Conservation (phyloP, 2,329 filamentous ascomycete species). For the Teratosphaeria zuluensis region DNA sequence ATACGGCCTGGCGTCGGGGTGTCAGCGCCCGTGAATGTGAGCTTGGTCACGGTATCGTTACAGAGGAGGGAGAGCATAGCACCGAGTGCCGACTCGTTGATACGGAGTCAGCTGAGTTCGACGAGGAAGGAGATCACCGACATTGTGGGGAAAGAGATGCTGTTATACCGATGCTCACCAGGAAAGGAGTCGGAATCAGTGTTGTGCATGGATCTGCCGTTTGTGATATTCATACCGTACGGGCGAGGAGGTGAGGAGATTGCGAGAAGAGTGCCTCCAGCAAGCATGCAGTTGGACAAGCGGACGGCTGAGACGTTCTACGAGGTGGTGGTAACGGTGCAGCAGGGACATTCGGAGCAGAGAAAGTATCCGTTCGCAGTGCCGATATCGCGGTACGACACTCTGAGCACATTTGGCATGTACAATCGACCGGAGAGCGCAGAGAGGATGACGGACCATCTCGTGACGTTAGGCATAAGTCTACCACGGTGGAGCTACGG, state of each 20-base stretch:
- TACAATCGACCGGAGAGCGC: conserved; percentile 92
- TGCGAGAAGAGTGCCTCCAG: conserved; percentile 80
- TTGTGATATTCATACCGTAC: conserved; percentile 94
- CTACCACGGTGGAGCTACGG: conserved; percentile 95
- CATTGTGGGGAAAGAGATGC: conserved; percentile 89
- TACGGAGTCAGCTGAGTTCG: conserved; percentile 75
- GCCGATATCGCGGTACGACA: conserved; percentile 87
- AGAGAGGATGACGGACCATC: conserved; percentile 75
- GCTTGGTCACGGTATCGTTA: conserved; percentile 86
- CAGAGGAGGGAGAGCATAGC: conserved; percentile 94
- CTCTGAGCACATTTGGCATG: conserved; percentile 96
- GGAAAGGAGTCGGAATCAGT: conserved; percentile 82
- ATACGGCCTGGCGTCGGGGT: conserved; percentile 78
- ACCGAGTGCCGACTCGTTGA: conserved; percentile 85
- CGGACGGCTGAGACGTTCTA: conserved; percentile 96
- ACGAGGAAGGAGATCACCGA: conserved; percentile 85
- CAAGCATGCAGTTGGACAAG: conserved; percentile 80
- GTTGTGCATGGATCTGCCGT: conserved; percentile 92
- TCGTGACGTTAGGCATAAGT: conserved; percentile 85
- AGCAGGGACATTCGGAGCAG: conserved; percentile 78
- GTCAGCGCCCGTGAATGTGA: conserved; percentile 82
- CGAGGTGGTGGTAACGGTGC: conserved; percentile 90
- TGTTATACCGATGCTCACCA: conserved; percentile 76
- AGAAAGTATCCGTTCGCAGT: conserved; percentile 88
- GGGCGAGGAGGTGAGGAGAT: conserved; percentile 84